Evolutionary conservation across 169 alveolate genomes (phyloP), one percentile per base, ranked within the genome.

Genomic region (Cryptosporidium viatorum): DNA sequence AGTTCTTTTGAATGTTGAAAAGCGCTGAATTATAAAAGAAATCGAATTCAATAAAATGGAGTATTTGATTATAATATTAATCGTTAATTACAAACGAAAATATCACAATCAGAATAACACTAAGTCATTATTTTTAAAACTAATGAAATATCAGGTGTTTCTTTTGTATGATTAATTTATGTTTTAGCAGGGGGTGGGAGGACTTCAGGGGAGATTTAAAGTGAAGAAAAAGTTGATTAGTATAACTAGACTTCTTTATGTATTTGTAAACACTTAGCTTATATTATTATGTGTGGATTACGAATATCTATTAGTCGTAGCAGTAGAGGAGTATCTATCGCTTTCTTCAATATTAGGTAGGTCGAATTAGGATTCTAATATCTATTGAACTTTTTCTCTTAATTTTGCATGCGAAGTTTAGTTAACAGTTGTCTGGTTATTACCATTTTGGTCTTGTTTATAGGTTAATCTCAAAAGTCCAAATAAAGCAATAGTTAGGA

Each of bases 391-490:
- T 41, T 16, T 45, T 45, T 48, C 0, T 8, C 21, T 48, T 12
- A 48, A 14, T 48, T 4, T 48, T 48, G 8, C 14, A 48, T 48
- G 7, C 26, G 16, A 52, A 6, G 29, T 55, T 55, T 55, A 55
- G n/a, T 26, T 55, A 6, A 26, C 37, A 23, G 16, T 29, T 41
- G 48, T 0, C 67, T 26, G 29, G 43, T 67, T 65, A n/a, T 33
- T 51, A 1, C 45, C 55, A 5, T 37, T 31, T 35, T 52, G 69
- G 26, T 80, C 89, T 23, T 80, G 55, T 18, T 21, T 62, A 45
- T 59, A 80, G 33, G 89, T 80, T 23, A 59, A 33, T 8, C 68
- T 59, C 14, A 80, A 73, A 21, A 80, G 51, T 10, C 89, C 89
- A 62, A 80, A 80, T 16, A 80, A 29, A 65, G 62, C 41, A 12